Evolutionary conservation across 495 filamentous ascomycete genomes (phyloP).

Genomic region (Penicillium odoratum): DNA sequence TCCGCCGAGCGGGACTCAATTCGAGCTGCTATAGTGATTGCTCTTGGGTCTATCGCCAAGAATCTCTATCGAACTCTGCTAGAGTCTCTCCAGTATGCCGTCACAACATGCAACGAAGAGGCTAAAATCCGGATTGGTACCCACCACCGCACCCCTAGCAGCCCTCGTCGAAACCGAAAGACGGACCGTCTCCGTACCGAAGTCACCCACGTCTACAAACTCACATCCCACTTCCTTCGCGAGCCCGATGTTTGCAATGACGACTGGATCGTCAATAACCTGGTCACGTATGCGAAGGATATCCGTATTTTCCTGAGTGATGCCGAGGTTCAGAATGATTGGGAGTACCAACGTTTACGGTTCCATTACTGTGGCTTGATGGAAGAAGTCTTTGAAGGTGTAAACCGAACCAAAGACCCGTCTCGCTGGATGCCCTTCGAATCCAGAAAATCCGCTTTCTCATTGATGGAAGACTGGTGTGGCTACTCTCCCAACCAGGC

Average conservation of each 20-base stretch:
- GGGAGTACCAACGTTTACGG: slow-evolving; percentile 90
- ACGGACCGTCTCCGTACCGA: slow-evolving; percentile 89
- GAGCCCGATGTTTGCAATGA: slow-evolving; percentile 78
- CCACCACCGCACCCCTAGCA: slow-evolving; percentile 77
- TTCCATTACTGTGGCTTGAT: slow-evolving; percentile 92
- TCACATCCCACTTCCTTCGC: slow-evolving; percentile 88
- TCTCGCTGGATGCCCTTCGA: slow-evolving; percentile 95
- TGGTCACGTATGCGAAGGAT: slow-evolving; percentile 87
- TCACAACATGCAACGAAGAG: slow-evolving; percentile 78
- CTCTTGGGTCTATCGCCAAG: slow-evolving; percentile 90
- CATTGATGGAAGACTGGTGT: slow-evolving; percentile 98
- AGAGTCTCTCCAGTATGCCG: slow-evolving; percentile 83
- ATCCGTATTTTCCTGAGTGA: slow-evolving; percentile 92
- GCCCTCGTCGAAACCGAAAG: slow-evolving; percentile 69
- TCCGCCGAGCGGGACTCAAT: slow-evolving; percentile 73
- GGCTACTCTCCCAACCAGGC: slow-evolving; percentile 90
- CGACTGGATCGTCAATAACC: slow-evolving; percentile 89
- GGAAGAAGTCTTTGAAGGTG: slow-evolving; percentile 88
- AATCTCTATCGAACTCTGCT: slow-evolving; percentile 93
- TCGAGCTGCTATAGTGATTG: slow-evolving; percentile 86
- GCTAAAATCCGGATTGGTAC: slow-evolving; percentile 75
- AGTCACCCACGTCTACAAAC: slow-evolving; percentile 91
- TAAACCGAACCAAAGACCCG: slow-evolving; percentile 83
- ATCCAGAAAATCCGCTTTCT: slow-evolving; percentile 87
- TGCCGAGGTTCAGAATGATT: slow-evolving; percentile 90